A percentile compares a stretch with the other conserved stretches of the same genome.
Evolutionary conservation across 202 grass and related monocot species (phyloP).

Genomic region (Dendrocalamus latiflorus): DNA sequence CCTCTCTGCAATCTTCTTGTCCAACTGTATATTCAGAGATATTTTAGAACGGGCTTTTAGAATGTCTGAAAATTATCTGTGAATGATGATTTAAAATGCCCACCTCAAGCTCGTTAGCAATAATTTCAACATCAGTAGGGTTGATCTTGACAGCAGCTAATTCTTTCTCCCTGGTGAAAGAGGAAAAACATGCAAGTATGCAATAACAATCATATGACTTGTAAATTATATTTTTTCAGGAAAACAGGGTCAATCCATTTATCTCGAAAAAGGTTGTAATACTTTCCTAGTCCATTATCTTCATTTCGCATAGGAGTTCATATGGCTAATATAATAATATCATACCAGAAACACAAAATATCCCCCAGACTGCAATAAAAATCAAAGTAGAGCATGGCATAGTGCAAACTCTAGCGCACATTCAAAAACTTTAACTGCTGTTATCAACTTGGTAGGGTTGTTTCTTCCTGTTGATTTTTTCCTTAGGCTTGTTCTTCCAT

Average conservation of each 20-base stretch:
- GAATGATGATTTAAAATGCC: no score
- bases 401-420: background rate
- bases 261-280: background rate
- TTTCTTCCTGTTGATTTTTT: background rate
- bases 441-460: background rate
- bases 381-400: background rate
- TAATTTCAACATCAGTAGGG: slow-evolving; percentile 85
- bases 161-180: slow-evolving; percentile 77
- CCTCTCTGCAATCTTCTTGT: no score
- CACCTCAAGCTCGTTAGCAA: no score
- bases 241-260: background rate
- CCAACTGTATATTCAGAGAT: no score
- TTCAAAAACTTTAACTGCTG: background rate
- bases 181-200: background rate
- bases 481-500: background rate
- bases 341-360: background rate
- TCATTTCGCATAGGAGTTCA: no score
- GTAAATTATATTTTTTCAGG: background rate
- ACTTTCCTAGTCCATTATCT: background rate
- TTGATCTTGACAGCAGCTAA: slow-evolving; percentile 88
- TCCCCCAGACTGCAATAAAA: background rate
- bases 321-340: no score
- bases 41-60: no score
- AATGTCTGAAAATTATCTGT: no score
- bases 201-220: background rate